phyloP scores from a whole-genome alignment of 106 monocot genomes.

The Platanthera guangdongensis region DNA sequence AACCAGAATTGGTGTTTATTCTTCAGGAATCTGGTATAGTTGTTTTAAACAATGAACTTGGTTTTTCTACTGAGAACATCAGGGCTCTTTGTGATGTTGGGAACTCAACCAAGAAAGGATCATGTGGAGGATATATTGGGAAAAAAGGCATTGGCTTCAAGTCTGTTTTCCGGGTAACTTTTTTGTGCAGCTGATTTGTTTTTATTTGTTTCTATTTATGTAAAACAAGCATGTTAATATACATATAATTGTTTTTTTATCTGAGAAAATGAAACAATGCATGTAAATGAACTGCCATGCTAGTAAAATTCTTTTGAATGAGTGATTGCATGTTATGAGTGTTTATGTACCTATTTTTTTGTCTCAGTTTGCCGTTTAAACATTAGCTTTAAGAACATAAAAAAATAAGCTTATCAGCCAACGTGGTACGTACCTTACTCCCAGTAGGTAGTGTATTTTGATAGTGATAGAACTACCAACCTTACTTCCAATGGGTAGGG shows the following conservation, averaged over 20 bases:
- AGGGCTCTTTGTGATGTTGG: constrained; percentile 99
- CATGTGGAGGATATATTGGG: constrained; percentile 74
- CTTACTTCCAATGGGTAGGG: neutral
- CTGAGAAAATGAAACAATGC: neutral
- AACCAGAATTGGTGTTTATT: constrained; percentile 81
- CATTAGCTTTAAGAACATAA: neutral
- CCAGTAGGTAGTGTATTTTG: neutral
- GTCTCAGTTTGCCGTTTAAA: neutral
- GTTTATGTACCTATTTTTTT: neutral
- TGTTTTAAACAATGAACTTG: constrained; percentile 84
- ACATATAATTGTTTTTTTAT: neutral
- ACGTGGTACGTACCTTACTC: neutral
- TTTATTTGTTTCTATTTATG: neutral
- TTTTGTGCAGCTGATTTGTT: neutral
- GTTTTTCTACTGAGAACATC: constrained; percentile 84
- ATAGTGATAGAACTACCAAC: neutral
- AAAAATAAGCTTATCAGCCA: neutral
- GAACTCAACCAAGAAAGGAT: constrained; percentile 91
- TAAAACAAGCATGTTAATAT: neutral
- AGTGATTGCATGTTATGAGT: neutral
- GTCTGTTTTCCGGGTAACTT: constrained; percentile 89
- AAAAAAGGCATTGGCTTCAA: constrained; percentile 98
- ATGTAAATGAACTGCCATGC: neutral
- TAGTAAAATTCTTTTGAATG: neutral
- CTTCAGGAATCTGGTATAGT: constrained; percentile 68